A percentile compares a stretch with the other conserved stretches of the same genome.
These are phyloP conservation scores for Pseudopyricularia javanii DNA, from an alignment of 2,329 filamentous ascomycete genomes.

Conservation along the genomic window DNA sequence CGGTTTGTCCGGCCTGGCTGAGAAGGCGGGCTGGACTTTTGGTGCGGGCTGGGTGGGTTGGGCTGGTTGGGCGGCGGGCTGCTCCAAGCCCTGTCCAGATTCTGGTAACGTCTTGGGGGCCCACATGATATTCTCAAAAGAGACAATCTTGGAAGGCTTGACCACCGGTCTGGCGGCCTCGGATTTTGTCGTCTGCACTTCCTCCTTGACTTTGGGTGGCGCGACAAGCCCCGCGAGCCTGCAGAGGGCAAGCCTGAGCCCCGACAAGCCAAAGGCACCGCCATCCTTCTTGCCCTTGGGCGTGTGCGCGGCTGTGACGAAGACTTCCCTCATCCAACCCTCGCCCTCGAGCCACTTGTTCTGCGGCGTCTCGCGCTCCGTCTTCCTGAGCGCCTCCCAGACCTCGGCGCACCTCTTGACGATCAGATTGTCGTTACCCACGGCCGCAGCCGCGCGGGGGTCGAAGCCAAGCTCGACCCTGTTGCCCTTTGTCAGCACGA, in stretches of 20 bases:
- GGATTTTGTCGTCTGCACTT: too few relatives aligned
- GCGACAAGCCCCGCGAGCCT: conserved; percentile 18
- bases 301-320: conserved; percentile 16
- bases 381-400: conserved; percentile 16
- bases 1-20: too few relatives aligned
- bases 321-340: conserved; percentile 19
- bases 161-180: too few relatives aligned
- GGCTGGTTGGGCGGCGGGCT: neutral
- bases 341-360: conserved; percentile 12
- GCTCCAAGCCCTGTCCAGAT: neutral
- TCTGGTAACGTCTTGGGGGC: neutral
- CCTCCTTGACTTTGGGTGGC: conserved; percentile 3
- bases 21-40: too few relatives aligned
- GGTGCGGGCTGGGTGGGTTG: neutral
- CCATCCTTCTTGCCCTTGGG: conserved; percentile 11
- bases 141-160: conserved; percentile 13
- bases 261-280: conserved; percentile 16
- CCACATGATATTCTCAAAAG: conserved; percentile 19
- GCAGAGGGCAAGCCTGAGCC: conserved; percentile 18
- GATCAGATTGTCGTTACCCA: conserved; percentile 3
- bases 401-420: conserved; percentile 13
- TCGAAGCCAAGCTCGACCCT: conserved; percentile 20
- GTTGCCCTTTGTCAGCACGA: conserved; percentile 46
- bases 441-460: neutral
- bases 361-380: conserved; percentile 11